Evolutionary conservation across 805 yeast species (phyloP), one percentile per base, ranked within the genome.

Genomic region (Suhomyces sp.): DNA sequence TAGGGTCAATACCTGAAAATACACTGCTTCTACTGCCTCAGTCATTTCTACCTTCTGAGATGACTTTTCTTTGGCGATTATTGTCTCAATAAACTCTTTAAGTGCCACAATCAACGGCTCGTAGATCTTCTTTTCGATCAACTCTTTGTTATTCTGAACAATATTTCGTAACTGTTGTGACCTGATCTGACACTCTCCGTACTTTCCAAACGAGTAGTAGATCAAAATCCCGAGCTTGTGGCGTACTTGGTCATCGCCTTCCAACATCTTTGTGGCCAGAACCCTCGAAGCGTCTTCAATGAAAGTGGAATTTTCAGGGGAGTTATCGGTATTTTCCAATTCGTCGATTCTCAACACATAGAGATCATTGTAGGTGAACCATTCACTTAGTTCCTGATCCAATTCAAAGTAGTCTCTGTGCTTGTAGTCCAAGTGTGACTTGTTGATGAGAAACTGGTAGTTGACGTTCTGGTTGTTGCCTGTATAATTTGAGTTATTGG

Each of bases 321-420:
- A 15, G 22, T 7, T 13, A n/a, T 4, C 38, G 10, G 6, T 3
- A 5, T 9, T 3, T 1, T 22, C 13, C 42, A 46, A 35, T 6
- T 35, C 24, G 15, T 35, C 33, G 6, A 47, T 5, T 13, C 7
- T 9, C 19, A 47, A n/a, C 2, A 56, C 53, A 10, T 52, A 51
- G 41, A 66, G 67, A 58, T 75, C 79, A 45, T 64, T 58, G 41
- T 56, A 58, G 3, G 67, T 61, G 51, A 75, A 75, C 80, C 80
- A 75, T 47, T 73, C 76, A 26, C 63, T 61, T 22, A 75, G 54
- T 49, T 73, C 78, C 19, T 55, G 57, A 12, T 56, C 60, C 19
- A 75, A 60, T 5, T 48, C 52, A 1, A 63, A 68, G 40, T 55
- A 51, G 41, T 75, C 78, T 17, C 50, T 33, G 47, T 72, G 64